These are phyloP conservation scores for Carpinus viminea DNA, from an alignment of 306 rosid species.

Conservation along the genomic window DNA sequence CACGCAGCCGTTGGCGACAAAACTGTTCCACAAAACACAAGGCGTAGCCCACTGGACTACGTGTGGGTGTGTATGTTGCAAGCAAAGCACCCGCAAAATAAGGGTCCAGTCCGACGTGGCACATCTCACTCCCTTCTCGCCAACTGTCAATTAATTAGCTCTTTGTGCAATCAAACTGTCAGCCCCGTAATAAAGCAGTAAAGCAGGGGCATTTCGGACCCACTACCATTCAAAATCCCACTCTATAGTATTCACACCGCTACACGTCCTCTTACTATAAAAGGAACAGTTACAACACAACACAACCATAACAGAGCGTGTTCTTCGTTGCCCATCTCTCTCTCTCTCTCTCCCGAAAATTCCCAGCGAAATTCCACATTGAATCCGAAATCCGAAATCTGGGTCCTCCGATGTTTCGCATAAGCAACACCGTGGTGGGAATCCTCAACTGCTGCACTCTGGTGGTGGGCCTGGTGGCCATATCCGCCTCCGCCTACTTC, in stretches of 20 bases:
- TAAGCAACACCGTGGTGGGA: conserved; percentile 63
- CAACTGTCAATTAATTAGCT: background rate
- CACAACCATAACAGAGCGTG: background rate
- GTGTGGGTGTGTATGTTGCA: background rate
- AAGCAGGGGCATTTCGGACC: background rate
- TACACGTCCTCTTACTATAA: background rate
- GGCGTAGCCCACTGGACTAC: background rate
- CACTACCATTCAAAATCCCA: background rate
- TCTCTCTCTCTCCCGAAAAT: background rate
- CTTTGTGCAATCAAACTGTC: background rate
- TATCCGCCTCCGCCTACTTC: conserved; percentile 43
- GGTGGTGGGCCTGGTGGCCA: conserved; percentile 48
- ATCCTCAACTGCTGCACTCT: conserved; percentile 54
- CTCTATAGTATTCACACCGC: background rate
- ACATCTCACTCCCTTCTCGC: background rate
- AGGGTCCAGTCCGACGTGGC: background rate
- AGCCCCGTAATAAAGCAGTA: background rate
- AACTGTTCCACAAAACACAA: background rate
- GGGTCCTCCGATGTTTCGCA: conserved; percentile 41
- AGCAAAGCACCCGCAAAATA: background rate
- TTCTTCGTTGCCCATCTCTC: background rate
- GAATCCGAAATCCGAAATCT: background rate
- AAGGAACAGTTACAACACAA: background rate
- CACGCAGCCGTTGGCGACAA: background rate
- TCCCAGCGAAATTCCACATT: background rate